Conservation (phyloP, 257 asterid species). For the Solanum rostratum region DNA sequence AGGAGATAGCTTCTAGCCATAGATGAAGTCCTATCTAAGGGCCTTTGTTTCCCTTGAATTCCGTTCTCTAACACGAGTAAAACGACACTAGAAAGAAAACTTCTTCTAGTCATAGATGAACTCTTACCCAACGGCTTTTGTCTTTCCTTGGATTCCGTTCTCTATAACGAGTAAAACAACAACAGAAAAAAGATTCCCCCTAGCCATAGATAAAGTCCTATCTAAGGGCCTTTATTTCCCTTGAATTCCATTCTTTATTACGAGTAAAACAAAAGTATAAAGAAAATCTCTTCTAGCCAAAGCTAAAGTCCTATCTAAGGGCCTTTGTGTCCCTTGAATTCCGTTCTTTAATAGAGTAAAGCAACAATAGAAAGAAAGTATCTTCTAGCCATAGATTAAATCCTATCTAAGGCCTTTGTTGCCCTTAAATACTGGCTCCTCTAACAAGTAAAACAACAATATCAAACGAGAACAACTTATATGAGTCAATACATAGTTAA, state of each 20-base stretch:
- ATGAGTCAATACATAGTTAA: neutral
- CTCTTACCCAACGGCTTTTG: neutral
- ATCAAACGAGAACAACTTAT: neutral
- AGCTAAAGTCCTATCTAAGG: neutral
- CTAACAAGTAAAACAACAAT: neutral
- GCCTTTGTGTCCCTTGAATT: neutral
- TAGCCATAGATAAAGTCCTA: neutral
- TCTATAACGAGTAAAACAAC: neutral
- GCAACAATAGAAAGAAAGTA: neutral
- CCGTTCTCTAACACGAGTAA: neutral
- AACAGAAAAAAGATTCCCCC: neutral
- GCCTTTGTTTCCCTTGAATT: neutral
- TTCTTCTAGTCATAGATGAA: neutral
- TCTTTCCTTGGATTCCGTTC: neutral
- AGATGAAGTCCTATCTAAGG: no score
- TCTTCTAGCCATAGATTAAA: no score
- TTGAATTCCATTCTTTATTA: neutral
- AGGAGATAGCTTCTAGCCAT: neutral
- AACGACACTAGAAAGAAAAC: neutral
- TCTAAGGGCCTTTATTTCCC: neutral
- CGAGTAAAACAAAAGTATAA: neutral
- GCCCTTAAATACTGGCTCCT: no score
- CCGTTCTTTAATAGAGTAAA: neutral
- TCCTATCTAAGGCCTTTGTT: no score
- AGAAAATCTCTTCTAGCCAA: neutral